Percentiles rank a stretch among this genome's conserved stretches.
Conservation (phyloP, 805 yeast species). For the Lipomyces yamadae region DNA sequence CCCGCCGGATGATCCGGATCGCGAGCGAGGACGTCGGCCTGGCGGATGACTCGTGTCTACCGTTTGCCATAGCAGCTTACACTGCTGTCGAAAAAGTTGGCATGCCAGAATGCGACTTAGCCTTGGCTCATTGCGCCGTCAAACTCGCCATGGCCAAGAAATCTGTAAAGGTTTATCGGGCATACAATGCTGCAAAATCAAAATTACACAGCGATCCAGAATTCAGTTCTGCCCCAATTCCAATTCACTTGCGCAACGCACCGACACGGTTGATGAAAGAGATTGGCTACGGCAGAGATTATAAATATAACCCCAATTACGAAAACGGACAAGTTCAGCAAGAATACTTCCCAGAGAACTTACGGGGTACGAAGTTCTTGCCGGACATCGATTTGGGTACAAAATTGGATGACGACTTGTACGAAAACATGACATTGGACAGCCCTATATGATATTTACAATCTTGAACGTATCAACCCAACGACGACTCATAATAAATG, state of each 20-base stretch:
- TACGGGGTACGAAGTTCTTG: slow-evolving; percentile 57
- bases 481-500: not conserved
- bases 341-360: slow-evolving; percentile 70
- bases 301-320: slow-evolving; percentile 87
- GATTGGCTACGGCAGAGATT: slow-evolving; percentile 79
- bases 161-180: slow-evolving; percentile 83
- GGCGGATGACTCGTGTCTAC: slow-evolving; percentile 79
- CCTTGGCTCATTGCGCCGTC: slow-evolving; percentile 91
- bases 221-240: slow-evolving; percentile 61
- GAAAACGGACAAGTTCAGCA: slow-evolving; percentile 75
- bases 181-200: slow-evolving; percentile 69
- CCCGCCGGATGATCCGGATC: slow-evolving; percentile 88
- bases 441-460: not conserved
- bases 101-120: slow-evolving; percentile 89
- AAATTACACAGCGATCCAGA: slow-evolving; percentile 62
- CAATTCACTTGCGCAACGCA: slow-evolving; percentile 83
- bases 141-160: slow-evolving; percentile 84
- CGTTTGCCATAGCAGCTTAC: slow-evolving; percentile 84
- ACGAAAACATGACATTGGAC: not conserved
- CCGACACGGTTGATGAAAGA: slow-evolving; percentile 92
- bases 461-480: no score
- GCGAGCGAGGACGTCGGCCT: slow-evolving; percentile 95
- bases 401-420: slow-evolving; percentile 26
- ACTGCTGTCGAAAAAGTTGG: slow-evolving; percentile 90
- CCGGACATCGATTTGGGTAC: slow-evolving; percentile 48